phyloP scores from a whole-genome alignment of 176 grass and related monocot species.

The Aegilops speltoides region DNA sequence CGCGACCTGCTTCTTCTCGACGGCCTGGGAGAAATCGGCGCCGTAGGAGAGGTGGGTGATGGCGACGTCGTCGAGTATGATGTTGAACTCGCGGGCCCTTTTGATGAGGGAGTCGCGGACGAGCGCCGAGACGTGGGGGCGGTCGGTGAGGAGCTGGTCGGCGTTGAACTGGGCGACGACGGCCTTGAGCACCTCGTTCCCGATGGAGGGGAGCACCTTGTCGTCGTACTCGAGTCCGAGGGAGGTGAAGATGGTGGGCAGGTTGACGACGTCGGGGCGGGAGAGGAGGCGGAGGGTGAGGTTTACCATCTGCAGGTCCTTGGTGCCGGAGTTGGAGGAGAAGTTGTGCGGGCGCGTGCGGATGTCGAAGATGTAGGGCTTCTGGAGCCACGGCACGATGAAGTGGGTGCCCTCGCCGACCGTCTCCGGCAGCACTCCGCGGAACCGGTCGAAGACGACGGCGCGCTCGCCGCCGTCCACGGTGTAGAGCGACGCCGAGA shows the following conservation, averaged over 20 bases:
- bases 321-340: slow-evolving; percentile 95
- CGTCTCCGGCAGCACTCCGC: slow-evolving; percentile 74
- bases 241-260: slow-evolving; percentile 99
- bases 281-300: slow-evolving; percentile 95
- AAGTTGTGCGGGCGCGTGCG: slow-evolving; percentile 97
- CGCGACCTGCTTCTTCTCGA: slow-evolving; percentile 99
- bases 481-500: slow-evolving; percentile 78
- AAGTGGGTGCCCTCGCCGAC: slow-evolving; percentile 96
- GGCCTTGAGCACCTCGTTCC: slow-evolving; percentile 97
- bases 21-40: slow-evolving; percentile 85
- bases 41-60: slow-evolving; percentile 99
- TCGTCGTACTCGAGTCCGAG: slow-evolving; percentile 97
- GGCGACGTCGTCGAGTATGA: slow-evolving; percentile 95
- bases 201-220: slow-evolving; percentile 98
- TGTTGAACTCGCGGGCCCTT: slow-evolving; percentile 93
- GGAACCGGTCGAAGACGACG: slow-evolving; percentile 95
- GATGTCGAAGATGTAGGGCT: slow-evolving; percentile 96
- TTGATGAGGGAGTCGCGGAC: slow-evolving; percentile 87
- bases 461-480: slow-evolving; percentile 95
- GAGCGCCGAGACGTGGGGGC: slow-evolving; percentile 87
- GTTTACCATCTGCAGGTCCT: slow-evolving; percentile 99
- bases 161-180: slow-evolving; percentile 99
- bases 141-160: slow-evolving; percentile 95
- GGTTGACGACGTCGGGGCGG: slow-evolving; percentile 70
- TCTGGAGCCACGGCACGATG: slow-evolving; percentile 97